phyloP scores from a whole-genome alignment of 495 filamentous ascomycete genomes.

The Tuber umbilicatum region DNA sequence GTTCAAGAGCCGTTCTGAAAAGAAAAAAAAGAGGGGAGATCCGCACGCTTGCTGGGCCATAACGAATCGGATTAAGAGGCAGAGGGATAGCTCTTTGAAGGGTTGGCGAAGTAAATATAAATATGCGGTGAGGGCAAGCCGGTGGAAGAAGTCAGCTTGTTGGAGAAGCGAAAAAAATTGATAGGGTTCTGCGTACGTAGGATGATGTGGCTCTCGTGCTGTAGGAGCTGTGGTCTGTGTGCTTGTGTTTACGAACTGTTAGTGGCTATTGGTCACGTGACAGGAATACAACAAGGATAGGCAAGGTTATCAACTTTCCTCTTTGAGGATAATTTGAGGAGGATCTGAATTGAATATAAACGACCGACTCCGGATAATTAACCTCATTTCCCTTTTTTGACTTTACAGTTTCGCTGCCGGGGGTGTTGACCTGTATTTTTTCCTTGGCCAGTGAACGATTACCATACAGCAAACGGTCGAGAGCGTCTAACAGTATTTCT shows the following conservation, averaged over 20 bases:
- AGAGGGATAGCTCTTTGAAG: background rate
- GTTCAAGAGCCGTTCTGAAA: background rate
- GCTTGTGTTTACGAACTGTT: background rate
- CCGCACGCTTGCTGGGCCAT: slow-evolving; percentile 3
- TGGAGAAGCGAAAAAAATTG: background rate
- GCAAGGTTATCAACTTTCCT: background rate
- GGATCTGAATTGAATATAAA: background rate
- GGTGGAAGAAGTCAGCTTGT: background rate
- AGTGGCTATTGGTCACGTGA: background rate
- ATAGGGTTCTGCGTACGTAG: background rate
- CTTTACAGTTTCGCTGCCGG: background rate
- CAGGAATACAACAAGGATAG: background rate
- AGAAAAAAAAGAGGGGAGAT: slow-evolving; percentile 1
- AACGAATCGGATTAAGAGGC: background rate
- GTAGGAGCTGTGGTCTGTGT: background rate
- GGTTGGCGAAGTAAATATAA: background rate
- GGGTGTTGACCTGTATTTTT: background rate
- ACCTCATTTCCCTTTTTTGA: background rate
- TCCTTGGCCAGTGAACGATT: background rate
- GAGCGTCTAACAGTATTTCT: background rate
- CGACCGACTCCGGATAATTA: background rate
- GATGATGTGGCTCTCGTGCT: background rate
- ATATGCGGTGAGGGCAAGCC: background rate
- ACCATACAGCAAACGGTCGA: too few relatives aligned
- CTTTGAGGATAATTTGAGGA: background rate